These are phyloP conservation scores for Lentinus tigrinus DNA, from an alignment of 768 basidiomycete genomes.

Conservation along the genomic window DNA sequence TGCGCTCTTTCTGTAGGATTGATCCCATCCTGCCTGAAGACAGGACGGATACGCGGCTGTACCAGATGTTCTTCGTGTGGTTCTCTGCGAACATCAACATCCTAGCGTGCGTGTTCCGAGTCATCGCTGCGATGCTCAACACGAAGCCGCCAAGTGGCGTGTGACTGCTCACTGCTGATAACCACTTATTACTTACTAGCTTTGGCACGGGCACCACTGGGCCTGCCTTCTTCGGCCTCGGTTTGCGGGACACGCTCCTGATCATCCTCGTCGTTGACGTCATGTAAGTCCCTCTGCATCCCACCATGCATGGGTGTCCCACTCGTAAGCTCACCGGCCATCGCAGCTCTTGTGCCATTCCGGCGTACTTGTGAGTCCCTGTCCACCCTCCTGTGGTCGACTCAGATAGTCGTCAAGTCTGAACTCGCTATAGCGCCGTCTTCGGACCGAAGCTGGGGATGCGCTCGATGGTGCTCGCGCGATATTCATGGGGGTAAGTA, in stretches of 20 bases:
- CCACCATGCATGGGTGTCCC: no score
- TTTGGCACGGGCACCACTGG: conserved; percentile 51
- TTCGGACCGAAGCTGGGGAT: conserved; percentile 56
- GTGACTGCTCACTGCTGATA: background rate
- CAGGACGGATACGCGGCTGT: conserved; percentile 56
- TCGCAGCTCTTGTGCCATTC: conserved; percentile 33
- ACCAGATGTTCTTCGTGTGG: conserved; percentile 72
- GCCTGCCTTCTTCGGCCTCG: conserved; percentile 48
- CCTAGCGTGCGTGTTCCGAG: conserved; percentile 43
- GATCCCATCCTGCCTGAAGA: conserved; percentile 49
- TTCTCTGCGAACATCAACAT: conserved; percentile 71
- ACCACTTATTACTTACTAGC: no score
- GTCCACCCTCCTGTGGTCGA: background rate
- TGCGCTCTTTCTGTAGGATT: conserved; percentile 37
- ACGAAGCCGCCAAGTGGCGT: no score
- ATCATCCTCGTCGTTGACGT: conserved; percentile 44
- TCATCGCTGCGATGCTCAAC: background rate
- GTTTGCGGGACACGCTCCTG: conserved; percentile 41
- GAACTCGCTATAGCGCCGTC: conserved; percentile 35
- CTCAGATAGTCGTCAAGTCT: no score
- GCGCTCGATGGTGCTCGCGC: conserved; percentile 57
- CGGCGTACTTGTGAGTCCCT: conserved; percentile 38
- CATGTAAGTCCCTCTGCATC: conserved; percentile 31
- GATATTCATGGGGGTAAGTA: conserved; percentile 51
- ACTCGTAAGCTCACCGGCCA: background rate